Evolutionary conservation across 2,329 filamentous ascomycete species (phyloP).

Genomic region (Ophiocordyceps camponoti-leonardi): DNA sequence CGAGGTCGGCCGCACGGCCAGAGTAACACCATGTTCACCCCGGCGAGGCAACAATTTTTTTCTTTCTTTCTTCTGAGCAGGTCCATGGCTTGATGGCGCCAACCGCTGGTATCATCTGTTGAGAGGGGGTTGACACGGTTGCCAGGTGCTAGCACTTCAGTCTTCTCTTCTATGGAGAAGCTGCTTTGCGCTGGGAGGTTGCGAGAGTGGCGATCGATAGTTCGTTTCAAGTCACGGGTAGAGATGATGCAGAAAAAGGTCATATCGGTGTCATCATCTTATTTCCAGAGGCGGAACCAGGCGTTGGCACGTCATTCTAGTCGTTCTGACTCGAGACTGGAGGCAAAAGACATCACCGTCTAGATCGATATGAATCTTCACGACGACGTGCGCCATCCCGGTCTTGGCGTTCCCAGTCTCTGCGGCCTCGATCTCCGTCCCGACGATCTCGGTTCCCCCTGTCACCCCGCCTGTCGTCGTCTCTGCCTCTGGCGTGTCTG

Average conservation of each 20-base stretch:
- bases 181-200: neutral
- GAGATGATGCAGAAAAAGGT: too few species aligned
- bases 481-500: conserved; percentile 12
- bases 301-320: neutral
- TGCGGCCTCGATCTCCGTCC: neutral
- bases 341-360: neutral
- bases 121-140: too few species aligned
- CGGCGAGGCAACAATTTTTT: neutral
- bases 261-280: too few species aligned
- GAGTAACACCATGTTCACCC: neutral
- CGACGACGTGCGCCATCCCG: conserved; percentile 10
- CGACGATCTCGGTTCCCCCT: conserved; percentile 7
- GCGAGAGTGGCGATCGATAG: too few species aligned
- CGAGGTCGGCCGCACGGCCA: neutral
- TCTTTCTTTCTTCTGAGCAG: too few species aligned
- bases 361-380: conserved; percentile 2
- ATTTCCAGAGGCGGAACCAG: too few species aligned
- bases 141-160: too few species aligned
- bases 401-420: conserved; percentile 4
- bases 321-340: neutral
- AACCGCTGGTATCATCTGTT: neutral
- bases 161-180: neutral
- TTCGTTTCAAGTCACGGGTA: too few species aligned
- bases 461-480: conserved; percentile 10
- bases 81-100: neutral